Base-by-base conservation (phyloP, 768 basidiomycete species). In the Boletus rubescentipes region DNA sequence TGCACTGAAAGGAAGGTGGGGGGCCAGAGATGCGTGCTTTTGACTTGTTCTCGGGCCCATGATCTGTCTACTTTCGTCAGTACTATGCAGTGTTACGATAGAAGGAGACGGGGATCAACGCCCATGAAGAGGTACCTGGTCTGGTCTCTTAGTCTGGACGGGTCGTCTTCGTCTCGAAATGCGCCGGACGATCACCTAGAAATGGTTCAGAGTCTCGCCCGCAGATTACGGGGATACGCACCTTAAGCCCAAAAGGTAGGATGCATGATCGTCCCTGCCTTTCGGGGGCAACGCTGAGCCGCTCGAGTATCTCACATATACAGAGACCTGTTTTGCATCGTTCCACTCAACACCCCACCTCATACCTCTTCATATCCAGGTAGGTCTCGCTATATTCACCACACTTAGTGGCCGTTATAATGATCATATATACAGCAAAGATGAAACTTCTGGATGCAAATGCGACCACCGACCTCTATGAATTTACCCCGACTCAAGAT, bases 401-500 rank as follows among this genome's bases (percentile, higher is more conserved):
- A 18, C n/a, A 10, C 7, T 14, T 2, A 7, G 15, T 30, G 30
- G 45, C 9, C 2, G 15, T 30, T 43, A 15, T 57, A 47, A 64
- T 43, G 6, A 36, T 45, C 18, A 5, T 43, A 26, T 43, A 26
- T 44, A 10, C 49, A 67, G 57, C 16, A 36, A 58, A 14, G 3
- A 67, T 65, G 65, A 51, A 42, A 9, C 18, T 39, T 14, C 34
- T 9, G 21, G 42, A 61, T 18, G 9, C 29, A 32, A 29, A 60
- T 23, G n/a, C 29, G 4, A 46, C 57, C 47, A 51, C 36, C 2
- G 31, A 57, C 32, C 21, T 51, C 40, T 79, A 73, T 55, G 59
- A 62, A n/a, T 83, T 81, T 60, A 83, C 80, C 3, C 40, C 67
- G 9, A 77, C 77, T 0, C 82, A 84, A 64, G 82, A 84, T 55